Base-by-base conservation (phyloP, 768 basidiomycete genomes). In the Boletus insuetus region DNA sequence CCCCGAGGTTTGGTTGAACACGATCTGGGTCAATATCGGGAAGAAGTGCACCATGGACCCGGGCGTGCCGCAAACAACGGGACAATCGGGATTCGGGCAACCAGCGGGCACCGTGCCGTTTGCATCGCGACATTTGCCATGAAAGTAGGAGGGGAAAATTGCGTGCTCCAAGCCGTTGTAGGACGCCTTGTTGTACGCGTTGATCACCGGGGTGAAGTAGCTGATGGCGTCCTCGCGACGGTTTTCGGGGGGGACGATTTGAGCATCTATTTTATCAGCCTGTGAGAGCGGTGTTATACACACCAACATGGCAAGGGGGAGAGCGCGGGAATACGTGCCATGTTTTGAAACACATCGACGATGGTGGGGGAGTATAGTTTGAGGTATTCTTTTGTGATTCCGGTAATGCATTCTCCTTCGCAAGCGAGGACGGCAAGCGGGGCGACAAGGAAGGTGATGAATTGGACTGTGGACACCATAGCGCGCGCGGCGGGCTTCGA, bases 31-130 rank as follows among this genome's bases (percentile, higher is more conserved):
- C 19, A 90, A 74, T 29, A 61, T 74, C 9, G 73, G 47, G 69
- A 77, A 90, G 72, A 82, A 87, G 70, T 89, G 87, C 11, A 86
- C 79, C 60, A 91, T 70, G 3, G 88, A 90, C 11, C 89, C 88
- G n/a, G 89, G 87, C 6, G 89, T 91, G 63, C 89, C 88, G 58
- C 89, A 91, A 32, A 89, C 81, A 52, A 89, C 80, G 20, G 86
- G 82, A 65, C 89, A 91, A 63, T 90, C 82, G 35, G 88, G 87
- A 60, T 90, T 87, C 10, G 89, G 89, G 61, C 89, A 91, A 22
- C 89, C 89, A 2, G 72, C 49, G 16, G 88, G 89, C 39, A 86
- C 80, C 53, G 76, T 70, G 40, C 82, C 81, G 42, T 80, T 73
- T 22, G 74, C 60, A 46, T 63, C 64, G 64, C 80, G 79, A 62